Conservation (phyloP, 2,329 filamentous ascomycete species). For the Diaporthe eres region DNA sequence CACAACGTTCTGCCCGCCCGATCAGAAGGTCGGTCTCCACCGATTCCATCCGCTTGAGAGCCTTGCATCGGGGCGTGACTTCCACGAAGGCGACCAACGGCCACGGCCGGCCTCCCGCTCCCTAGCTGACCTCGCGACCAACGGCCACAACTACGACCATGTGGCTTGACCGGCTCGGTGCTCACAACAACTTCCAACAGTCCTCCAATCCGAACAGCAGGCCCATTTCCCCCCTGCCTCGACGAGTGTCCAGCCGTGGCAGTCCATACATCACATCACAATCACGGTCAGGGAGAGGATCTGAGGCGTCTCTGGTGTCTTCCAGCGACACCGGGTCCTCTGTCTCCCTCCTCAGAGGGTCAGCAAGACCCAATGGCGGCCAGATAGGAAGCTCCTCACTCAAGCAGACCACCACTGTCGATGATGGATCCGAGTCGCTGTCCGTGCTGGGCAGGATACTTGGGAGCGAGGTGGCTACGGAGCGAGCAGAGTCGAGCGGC, state of each 20-base stretch:
- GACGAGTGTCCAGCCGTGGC: slow-evolving; percentile 36
- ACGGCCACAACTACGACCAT: slow-evolving; percentile 27
- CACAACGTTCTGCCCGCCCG: neutral
- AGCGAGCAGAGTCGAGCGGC: slow-evolving; percentile 10
- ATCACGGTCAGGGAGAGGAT: slow-evolving; percentile 62
- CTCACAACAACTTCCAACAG: slow-evolving; percentile 28
- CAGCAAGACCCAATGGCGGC: slow-evolving; percentile 57
- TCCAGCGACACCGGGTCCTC: slow-evolving; percentile 68
- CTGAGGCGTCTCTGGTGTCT: slow-evolving; percentile 71
- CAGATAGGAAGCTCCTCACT: slow-evolving; percentile 68
- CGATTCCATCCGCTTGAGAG: neutral
- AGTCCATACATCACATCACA: slow-evolving; percentile 39
- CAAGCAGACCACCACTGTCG: slow-evolving; percentile 58
- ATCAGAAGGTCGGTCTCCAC: neutral
- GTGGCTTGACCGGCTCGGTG: slow-evolving; percentile 42
- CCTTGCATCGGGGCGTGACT: neutral
- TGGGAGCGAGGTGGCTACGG: slow-evolving; percentile 45
- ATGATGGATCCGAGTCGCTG: slow-evolving; percentile 71
- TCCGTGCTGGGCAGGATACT: slow-evolving; percentile 44
- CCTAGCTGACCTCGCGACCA: slow-evolving; percentile 23
- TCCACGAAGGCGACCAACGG: slow-evolving; percentile 25
- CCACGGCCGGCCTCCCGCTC: slow-evolving; percentile 19
- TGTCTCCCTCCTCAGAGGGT: slow-evolving; percentile 64
- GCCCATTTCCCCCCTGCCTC: slow-evolving; percentile 41
- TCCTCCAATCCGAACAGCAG: slow-evolving; percentile 38